Conservation (phyloP, 163 green algal genomes). For the Chlamydomonas reinhardtii region DNA sequence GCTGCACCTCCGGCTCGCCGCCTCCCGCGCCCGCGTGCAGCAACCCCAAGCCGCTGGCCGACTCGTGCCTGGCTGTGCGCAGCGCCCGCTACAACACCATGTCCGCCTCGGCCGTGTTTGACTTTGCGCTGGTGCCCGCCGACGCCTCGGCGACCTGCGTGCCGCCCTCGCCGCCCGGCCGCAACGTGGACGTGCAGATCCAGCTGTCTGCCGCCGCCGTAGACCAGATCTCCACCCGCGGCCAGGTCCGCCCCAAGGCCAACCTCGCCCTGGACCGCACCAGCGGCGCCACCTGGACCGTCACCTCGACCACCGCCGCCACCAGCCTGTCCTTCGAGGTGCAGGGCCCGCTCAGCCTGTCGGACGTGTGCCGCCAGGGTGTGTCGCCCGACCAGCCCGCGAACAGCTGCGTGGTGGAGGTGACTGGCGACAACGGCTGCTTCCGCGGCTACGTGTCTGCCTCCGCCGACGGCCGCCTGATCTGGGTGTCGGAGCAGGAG, state of each 20-base stretch:
- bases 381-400: conserved; percentile 34
- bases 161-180: conserved; percentile 17
- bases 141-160: conserved; percentile 4
- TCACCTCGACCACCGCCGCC: not conserved
- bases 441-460: conserved; percentile 42
- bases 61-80: conserved; percentile 16
- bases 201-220: conserved; percentile 19
- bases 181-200: conserved; percentile 16
- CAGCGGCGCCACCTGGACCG: conserved; percentile 31
- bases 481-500: conserved; percentile 9
- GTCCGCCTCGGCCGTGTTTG: not conserved
- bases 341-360: conserved; percentile 17
- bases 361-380: conserved; percentile 44
- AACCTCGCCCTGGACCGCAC: conserved; percentile 18
- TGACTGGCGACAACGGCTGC: conserved; percentile 36
- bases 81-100: conserved; percentile 18
- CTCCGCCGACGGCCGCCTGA: conserved; percentile 2
- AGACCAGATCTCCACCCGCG: conserved; percentile 21
- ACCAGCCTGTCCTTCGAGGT: conserved; percentile 21
- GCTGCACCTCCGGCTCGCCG: not conserved
- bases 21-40: not conserved
- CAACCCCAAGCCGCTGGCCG: conserved; percentile 4
- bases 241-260: not conserved
- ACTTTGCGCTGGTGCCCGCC: conserved; percentile 8
- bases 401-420: conserved; percentile 37